Evolutionary conservation across 352 stramenopile species (phyloP).

Genomic region (Phytophthora quininea): DNA sequence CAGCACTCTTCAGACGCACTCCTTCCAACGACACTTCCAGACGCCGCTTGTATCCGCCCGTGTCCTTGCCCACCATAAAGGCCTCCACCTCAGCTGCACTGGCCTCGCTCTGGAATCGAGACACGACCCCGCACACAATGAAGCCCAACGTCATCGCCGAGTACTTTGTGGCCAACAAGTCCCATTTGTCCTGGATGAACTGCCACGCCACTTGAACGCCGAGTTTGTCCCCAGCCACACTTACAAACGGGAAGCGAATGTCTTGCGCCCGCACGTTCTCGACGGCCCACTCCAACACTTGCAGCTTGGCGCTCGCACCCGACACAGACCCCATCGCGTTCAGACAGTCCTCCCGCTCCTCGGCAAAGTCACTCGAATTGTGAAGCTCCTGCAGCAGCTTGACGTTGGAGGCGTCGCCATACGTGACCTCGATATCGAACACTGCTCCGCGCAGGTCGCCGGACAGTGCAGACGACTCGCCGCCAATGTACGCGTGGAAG

Average conservation of each 20-base stretch:
- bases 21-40: constrained; percentile 64
- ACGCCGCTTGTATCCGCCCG: constrained; percentile 55
- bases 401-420: constrained; percentile 46
- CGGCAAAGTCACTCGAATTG: constrained; percentile 63
- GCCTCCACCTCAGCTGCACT: constrained; percentile 59
- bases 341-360: constrained; percentile 74
- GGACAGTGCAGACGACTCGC: constrained; percentile 49
- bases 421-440: constrained; percentile 53
- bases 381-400: constrained; percentile 71
- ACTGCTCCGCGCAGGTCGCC: constrained; percentile 65
- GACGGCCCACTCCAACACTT: constrained; percentile 81
- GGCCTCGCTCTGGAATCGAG: constrained; percentile 50
- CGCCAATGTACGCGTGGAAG: constrained; percentile 56
- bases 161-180: constrained; percentile 59
- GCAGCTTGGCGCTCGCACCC: constrained; percentile 44
- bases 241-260: constrained; percentile 53
- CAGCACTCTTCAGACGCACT: constrained; percentile 61
- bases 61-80: constrained; percentile 65
- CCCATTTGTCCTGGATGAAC: constrained; percentile 72
- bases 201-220: constrained; percentile 67
- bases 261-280: constrained; percentile 73
- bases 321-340: constrained; percentile 57
- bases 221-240: constrained; percentile 54
- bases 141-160: constrained; percentile 57
- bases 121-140: constrained; percentile 48